Base-by-base conservation (phyloP, 371 early-diverging fungal species). In the Smittium culicis region DNA sequence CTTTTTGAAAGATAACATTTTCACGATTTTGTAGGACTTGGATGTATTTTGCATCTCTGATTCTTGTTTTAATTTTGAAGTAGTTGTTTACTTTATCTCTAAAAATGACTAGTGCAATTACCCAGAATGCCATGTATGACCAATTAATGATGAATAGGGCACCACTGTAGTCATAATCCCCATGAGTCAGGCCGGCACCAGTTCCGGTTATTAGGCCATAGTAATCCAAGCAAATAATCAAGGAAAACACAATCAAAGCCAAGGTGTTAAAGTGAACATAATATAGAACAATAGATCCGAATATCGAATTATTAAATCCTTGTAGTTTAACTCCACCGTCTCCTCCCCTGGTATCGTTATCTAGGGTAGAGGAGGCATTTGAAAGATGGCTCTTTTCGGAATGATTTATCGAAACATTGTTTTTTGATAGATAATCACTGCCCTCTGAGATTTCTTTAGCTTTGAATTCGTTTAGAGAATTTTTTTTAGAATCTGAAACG, bases 21-120 rank as follows among this genome's bases (percentile, higher is more conserved):
- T 79, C 75, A 60, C 76, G 75, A 35, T 65, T 71, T 74, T 80
- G 82, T 74, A 80, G 86, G 60, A 82, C 79, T 74, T 80, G 82
- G 60, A 74, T 69, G 35, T 54, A 67, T 30, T 73, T 28, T 29
- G 73, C 74, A 29, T 63, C 16, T 0, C 65, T 34, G 2, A 74
- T 66, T 60, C 69, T 56, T 17, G 69, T 68, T 62, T 69, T 67
- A 11, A 74, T 34, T 27, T 74, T 68, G 67, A 74, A 73, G 66
- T 68, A 71, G 71, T 74, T 73, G 68, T 71, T 71, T 16, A 74
- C 59, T 20, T 62, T 70, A 55, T 69, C 71, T 32, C 71, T 64
- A 29, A 59, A 55, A 31, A 69, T 66, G 24, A 54, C 66, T 1
- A 73, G 59, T 1, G 67, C 67, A 25, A 73, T 69, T 20, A 72